Percentiles rank a stretch among this genome's conserved stretches.
phyloP scores from a whole-genome alignment of 1,284 basidiomycete genomes.

The Marasmius oreades region DNA sequence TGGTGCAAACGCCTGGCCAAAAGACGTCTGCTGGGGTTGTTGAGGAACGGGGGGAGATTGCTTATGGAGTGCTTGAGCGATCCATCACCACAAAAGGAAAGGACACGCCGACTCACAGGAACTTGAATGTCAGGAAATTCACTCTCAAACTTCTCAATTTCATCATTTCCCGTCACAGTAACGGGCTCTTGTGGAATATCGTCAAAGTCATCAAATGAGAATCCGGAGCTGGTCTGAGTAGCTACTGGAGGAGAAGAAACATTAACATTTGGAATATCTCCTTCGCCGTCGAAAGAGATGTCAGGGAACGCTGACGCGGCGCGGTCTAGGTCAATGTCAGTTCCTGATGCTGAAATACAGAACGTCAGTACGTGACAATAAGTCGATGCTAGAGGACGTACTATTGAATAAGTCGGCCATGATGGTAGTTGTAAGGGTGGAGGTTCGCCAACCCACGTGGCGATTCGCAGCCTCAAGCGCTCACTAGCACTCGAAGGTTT shows the following conservation, averaged over 20 bases:
- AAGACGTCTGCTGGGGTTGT: constrained; percentile 35
- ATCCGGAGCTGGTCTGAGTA: constrained; percentile 33
- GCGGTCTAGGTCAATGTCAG: constrained; percentile 73
- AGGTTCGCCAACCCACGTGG: not conserved
- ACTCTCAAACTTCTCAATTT: constrained; percentile 87
- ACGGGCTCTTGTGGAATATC: constrained; percentile 49
- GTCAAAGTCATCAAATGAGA: constrained; percentile 67
- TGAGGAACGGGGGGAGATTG: constrained; percentile 21
- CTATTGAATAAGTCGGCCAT: not conserved
- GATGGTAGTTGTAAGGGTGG: not conserved
- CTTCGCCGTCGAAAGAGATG: constrained; percentile 66
- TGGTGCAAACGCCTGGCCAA: constrained; percentile 62
- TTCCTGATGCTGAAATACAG: constrained; percentile 22
- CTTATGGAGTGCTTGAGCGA: not conserved
- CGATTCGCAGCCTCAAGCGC: not conserved
- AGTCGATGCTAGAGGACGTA: not conserved
- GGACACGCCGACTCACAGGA: constrained; percentile 43
- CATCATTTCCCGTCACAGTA: constrained; percentile 83
- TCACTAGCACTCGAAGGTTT: not conserved
- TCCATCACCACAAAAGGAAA: not conserved
- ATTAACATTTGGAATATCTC: constrained; percentile 42
- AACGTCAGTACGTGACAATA: not conserved
- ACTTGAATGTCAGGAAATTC: constrained; percentile 87
- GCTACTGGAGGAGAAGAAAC: constrained; percentile 32
- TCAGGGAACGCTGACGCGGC: constrained; percentile 85